A percentile compares a stretch with the other conserved stretches of the same genome.
These are phyloP conservation scores for Pseudogymnoascus sp. DNA, from an alignment of 2,329 filamentous ascomycete species.

Conservation along the genomic window DNA sequence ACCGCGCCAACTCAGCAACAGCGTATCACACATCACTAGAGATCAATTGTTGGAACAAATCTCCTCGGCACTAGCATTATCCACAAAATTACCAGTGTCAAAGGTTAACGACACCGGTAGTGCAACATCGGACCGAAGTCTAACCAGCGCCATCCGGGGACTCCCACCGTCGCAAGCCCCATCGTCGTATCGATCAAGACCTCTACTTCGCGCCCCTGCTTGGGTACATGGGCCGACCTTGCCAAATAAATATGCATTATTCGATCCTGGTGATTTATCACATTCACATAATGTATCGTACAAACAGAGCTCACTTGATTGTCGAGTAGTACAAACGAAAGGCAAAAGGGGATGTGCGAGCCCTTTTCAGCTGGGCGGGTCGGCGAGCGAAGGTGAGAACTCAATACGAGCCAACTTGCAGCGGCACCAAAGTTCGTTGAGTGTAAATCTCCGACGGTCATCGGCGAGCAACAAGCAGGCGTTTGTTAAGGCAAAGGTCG, in stretches of 20 bases:
- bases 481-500: slow-evolving; percentile 68
- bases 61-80: too few species aligned
- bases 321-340: too few species aligned
- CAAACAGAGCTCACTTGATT: slow-evolving; percentile 10
- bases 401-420: slow-evolving; percentile 50
- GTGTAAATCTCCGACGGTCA: slow-evolving; percentile 41
- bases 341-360: too few species aligned
- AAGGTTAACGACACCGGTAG: too few species aligned
- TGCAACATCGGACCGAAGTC: slow-evolving; percentile 22
- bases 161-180: slow-evolving; percentile 67
- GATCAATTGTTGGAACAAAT: too few species aligned
- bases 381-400: slow-evolving; percentile 70
- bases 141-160: slow-evolving; percentile 64
- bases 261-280: slow-evolving; percentile 30
- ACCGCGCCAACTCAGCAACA: slow-evolving; percentile 19
- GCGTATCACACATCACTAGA: slow-evolving; percentile 44
- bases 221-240: too few species aligned
- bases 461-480: slow-evolving; percentile 58
- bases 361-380: too few species aligned
- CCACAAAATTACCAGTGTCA: too few species aligned
- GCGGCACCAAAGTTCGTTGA: slow-evolving; percentile 45
- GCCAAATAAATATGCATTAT: slow-evolving; percentile 57
- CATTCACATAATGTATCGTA: slow-evolving; percentile 17
- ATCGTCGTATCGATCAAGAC: slow-evolving; percentile 52
- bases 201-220: too few species aligned